phyloP scores from a whole-genome alignment of 2,329 filamentous ascomycete genomes.

The Dactylellina cionopaga region DNA sequence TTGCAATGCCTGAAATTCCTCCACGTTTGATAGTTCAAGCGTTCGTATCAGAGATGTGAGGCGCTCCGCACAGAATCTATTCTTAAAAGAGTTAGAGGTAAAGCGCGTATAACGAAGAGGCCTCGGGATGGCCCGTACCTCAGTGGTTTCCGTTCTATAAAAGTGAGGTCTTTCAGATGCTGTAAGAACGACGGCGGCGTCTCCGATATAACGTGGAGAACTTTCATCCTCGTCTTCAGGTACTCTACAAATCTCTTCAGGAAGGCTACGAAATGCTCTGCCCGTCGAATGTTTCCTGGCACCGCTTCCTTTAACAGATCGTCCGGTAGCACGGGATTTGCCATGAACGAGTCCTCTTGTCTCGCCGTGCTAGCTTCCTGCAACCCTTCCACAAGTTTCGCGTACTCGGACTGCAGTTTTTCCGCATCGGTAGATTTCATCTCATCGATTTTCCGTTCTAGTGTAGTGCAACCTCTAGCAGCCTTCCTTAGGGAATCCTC shows the following conservation, averaged over 20 bases:
- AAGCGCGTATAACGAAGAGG: too few species aligned
- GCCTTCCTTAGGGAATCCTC: conserved; percentile 93
- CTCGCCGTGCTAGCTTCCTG: conserved; percentile 87
- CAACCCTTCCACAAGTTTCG: conserved; percentile 91
- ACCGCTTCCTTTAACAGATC: conserved; percentile 95
- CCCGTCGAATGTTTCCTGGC: conserved; percentile 92
- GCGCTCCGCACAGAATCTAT: conserved; percentile 88
- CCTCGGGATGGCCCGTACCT: conserved; percentile 63
- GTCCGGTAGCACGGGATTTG: conserved; percentile 91
- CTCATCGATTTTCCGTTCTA: conserved; percentile 88
- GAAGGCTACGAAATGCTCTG: conserved; percentile 95
- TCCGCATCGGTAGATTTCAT: conserved; percentile 97
- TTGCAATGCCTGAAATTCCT: conserved; percentile 95
- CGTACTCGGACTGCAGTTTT: conserved; percentile 93
- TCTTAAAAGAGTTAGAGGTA: conserved; percentile 1
- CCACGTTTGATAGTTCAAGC: conserved; percentile 94
- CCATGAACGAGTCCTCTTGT: conserved; percentile 95
- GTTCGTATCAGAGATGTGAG: conserved; percentile 94
- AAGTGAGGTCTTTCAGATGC: conserved; percentile 93
- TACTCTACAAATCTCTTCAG: conserved; percentile 98
- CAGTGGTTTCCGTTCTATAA: conserved; percentile 95
- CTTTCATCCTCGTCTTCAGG: conserved; percentile 97
- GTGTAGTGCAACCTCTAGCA: conserved; percentile 85
- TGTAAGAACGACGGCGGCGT: conserved; percentile 92
- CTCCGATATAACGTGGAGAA: conserved; percentile 95